These are phyloP conservation scores for Cichorium intybus DNA, from an alignment of 140 eudicot genomes.

Conservation along the genomic window DNA sequence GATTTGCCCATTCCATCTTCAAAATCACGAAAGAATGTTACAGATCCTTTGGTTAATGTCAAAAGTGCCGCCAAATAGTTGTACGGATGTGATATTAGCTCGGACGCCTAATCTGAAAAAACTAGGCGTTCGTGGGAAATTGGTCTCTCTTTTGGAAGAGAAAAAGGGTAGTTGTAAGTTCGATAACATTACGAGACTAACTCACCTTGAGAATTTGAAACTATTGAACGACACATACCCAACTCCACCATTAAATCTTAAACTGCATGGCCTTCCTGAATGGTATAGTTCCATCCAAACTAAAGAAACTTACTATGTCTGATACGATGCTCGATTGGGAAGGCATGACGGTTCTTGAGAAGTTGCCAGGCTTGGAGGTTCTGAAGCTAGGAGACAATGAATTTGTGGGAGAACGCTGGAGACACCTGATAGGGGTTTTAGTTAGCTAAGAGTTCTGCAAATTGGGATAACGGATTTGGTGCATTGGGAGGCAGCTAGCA, in stretches of 20 bases:
- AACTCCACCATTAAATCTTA: conserved; percentile 14
- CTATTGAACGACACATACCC: too few relatives aligned
- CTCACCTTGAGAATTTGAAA: too few relatives aligned
- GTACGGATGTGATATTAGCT: too few relatives aligned
- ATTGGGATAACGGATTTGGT: conserved; percentile 27
- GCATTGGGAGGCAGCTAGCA: conserved; percentile 21
- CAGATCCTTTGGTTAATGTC: conserved; percentile 30
- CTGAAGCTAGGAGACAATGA: conserved; percentile 38
- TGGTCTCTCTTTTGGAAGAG: too few relatives aligned
- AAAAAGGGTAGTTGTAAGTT: too few relatives aligned
- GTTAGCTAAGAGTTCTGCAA: conserved; percentile 35
- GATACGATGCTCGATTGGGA: too few relatives aligned
- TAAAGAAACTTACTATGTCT: conserved; percentile 39
- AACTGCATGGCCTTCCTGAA: conserved; percentile 29
- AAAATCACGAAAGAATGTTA: conserved; percentile 1
- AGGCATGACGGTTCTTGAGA: too few relatives aligned
- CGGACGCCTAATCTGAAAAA: too few relatives aligned
- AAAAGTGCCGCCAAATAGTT: conserved; percentile 26
- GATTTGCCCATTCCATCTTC: conserved; percentile 30
- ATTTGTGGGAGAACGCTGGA: conserved; percentile 31
- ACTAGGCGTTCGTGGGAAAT: too few relatives aligned
- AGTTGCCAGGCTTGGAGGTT: too few relatives aligned
- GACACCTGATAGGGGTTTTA: conserved; percentile 36
- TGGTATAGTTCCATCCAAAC: conserved; percentile 38
- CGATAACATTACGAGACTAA: too few relatives aligned